Base-by-base conservation (phyloP, 495 filamentous ascomycete genomes). In the Penicillium fimorum region DNA sequence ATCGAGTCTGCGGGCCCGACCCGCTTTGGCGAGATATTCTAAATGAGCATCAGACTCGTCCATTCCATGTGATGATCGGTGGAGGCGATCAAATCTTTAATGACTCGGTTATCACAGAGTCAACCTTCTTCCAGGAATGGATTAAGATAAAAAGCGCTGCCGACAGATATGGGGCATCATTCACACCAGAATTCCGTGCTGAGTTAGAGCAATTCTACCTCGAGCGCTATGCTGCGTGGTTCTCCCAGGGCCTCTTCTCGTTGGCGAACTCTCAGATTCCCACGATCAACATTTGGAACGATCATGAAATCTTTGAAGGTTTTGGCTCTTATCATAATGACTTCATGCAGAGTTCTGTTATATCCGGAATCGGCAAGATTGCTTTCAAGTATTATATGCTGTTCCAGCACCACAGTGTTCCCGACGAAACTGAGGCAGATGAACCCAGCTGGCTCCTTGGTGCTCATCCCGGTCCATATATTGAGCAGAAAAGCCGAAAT, bases 301-400 rank as follows among this genome's bases (percentile, higher is more conserved):
- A 97, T 64, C 94, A 97, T 73, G 94, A 98, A 60, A 96, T 97
- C 62, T 94, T 98, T 58, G 93, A 98, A 70, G 95, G 94, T 2
- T 98, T 84, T 70, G 95, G 95, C 6, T 96, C 91, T 0, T 98
- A 98, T 65, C 84, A 92, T 2, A 82, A 96, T 56, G 83, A 92
- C 62, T 94, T 96, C 63, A 97, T 97, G 89, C 79, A 83, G 55
- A 90, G 87, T n/a, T 84, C 87, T 17, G 90, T 97, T 13, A 95
- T 98, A 62, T 87, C 84, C 3, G 94, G 94, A 4, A 70, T 98
- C 38, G 94, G 94, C 10, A 86, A 86, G 46, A 84, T 97, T 46
- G 94, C 93, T 2, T 96, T 93, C 79, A 98, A 97, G 68, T 97
- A 97, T 65, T 98, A 98, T 65, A 85, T 98, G 84, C 80, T 98